Base-by-base conservation (phyloP, 192 early-diverging fungal species). In the Spinellus fusiger region DNA sequence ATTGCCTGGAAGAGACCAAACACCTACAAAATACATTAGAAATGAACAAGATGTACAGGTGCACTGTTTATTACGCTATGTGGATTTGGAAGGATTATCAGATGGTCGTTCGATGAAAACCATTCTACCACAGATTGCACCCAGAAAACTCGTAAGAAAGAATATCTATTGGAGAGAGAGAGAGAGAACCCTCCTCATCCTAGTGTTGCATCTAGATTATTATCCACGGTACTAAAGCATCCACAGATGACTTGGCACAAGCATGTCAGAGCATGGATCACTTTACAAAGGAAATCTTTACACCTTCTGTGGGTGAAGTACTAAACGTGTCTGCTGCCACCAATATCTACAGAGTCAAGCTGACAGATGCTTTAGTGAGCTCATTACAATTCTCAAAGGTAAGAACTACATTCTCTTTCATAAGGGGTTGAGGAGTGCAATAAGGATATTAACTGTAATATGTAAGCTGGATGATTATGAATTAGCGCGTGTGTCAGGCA, bases 81-180 rank as follows among this genome's bases (percentile, higher is more conserved):
- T 98, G 6, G 95, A 97, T 77, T 77, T 96, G 58, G 95, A 97
- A 68, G 96, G 96, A 38, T 82, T 90, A 26, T 80, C 92, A 0
- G 95, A 97, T 66, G 92, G 89, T 48, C 78, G 81, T 35, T 92
- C 93, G 5, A 77, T 94, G 27, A 86, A 85, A 65, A 92, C 89
- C 56, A 95, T 97, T 67, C 66, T 98, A 10, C 78, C 85, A 22
- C 84, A 89, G 62, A 80, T 93, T 40, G 77, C 84, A 34, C 89
- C 90, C 16, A 73, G 87, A 49, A 93, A 92, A 72, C 59, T 93
- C 67, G 90, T 91, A 78, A 64, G 73, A 49, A 27, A n/a, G n/a
- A n/a, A n/a, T n/a, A n/a, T n/a, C n/a, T 37, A 37, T 37, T 37
- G 5, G 5, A 37, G 35, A 37, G 35, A 13, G 35, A 9, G 13